phyloP scores from a whole-genome alignment of 495 filamentous ascomycete species.

The Neurospora sp. region DNA sequence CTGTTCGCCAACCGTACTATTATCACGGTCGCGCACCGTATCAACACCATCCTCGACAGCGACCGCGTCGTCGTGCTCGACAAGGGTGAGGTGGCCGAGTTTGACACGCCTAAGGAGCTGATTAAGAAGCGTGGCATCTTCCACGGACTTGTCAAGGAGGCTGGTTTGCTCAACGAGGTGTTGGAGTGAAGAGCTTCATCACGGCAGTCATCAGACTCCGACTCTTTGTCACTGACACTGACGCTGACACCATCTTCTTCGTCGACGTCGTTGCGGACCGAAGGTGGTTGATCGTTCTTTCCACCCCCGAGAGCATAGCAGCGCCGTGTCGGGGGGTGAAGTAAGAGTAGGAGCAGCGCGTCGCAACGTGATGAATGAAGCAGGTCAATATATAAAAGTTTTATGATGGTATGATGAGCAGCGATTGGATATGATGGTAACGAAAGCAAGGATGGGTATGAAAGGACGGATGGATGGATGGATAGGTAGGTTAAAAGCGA shows the following conservation, averaged over 20 bases:
- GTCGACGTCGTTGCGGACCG: not conserved
- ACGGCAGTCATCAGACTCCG: not conserved
- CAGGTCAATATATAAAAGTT: not conserved
- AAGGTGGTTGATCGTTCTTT: not conserved
- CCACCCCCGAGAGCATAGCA: not conserved
- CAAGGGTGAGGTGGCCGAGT: conserved; percentile 39
- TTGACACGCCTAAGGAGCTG: conserved; percentile 35
- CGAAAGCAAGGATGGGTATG: not conserved
- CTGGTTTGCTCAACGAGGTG: conserved; percentile 26
- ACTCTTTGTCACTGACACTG: not conserved
- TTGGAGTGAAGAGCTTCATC: not conserved
- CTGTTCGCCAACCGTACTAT: conserved; percentile 86
- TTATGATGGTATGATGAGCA: not conserved
- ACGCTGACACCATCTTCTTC: not conserved
- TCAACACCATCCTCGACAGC: conserved; percentile 92
- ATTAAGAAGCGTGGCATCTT: conserved; percentile 34
- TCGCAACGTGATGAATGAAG: not conserved
- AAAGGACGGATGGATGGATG: not conserved
- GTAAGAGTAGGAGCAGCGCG: not conserved
- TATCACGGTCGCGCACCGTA: conserved; percentile 93
- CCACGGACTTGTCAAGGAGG: conserved; percentile 37
- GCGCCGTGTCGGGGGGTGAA: not conserved
- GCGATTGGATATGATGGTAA: not conserved
- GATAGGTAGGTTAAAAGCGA: not conserved
- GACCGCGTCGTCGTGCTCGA: conserved; percentile 87